Conservation (phyloP, 306 rosid genomes). For the Mimosa bimucronata region DNA sequence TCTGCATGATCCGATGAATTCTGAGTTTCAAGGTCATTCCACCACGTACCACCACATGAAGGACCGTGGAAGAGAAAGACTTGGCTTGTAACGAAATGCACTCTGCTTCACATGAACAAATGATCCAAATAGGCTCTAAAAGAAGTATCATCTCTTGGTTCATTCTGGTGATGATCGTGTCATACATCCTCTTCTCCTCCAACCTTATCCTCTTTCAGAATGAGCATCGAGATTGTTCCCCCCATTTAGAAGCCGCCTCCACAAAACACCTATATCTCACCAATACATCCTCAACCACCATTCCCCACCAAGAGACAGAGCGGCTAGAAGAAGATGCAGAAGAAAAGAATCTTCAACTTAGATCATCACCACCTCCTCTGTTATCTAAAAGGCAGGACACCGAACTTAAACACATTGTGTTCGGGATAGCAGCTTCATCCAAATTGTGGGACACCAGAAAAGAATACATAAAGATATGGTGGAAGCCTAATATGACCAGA, state of each 20-base stretch:
- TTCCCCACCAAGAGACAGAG: not conserved
- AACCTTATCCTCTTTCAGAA: constrained; percentile 54
- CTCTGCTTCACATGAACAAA: constrained; percentile 45
- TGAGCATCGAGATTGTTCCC: constrained; percentile 51
- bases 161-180: constrained; percentile 44
- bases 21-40: constrained; percentile 25
- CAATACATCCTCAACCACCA: constrained; percentile 37
- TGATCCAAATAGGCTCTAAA: constrained; percentile 36
- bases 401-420: constrained; percentile 67
- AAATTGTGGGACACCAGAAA: constrained; percentile 68
- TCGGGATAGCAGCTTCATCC: constrained; percentile 88
- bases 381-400: constrained; percentile 47
- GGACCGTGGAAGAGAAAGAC: constrained; percentile 37
- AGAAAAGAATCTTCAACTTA: constrained; percentile 24
- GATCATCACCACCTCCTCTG: constrained; percentile 26
- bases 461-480: constrained; percentile 85
- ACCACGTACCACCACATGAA: constrained; percentile 30
- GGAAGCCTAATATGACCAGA: constrained; percentile 80
- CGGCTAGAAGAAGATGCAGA: not conserved
- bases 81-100: constrained; percentile 34
- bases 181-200: constrained; percentile 65
- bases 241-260: constrained; percentile 34
- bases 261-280: constrained; percentile 41
- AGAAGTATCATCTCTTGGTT: constrained; percentile 58
- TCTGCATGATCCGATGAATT: constrained; percentile 57